Percentiles rank a stretch among this genome's conserved stretches.
Evolutionary conservation across 371 early-diverging fungal species (phyloP).

Genomic region (Coemansia sp.): DNA sequence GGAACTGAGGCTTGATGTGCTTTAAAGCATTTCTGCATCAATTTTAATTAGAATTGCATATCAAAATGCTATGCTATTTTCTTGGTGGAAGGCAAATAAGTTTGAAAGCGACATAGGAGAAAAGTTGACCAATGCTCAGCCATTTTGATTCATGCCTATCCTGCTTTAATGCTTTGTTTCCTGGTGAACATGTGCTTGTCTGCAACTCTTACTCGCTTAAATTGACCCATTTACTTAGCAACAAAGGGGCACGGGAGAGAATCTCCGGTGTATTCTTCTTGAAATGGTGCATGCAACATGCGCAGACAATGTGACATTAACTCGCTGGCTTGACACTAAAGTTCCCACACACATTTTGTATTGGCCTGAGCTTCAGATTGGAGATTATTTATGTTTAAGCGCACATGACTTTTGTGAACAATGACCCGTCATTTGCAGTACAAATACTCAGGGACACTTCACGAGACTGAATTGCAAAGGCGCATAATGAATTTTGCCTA

Average conservation of each 20-base stretch:
- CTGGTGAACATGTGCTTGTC: not conserved
- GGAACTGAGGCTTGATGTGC: no score
- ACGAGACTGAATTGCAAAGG: not conserved
- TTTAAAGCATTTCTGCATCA: no score
- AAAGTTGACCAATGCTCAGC: not conserved
- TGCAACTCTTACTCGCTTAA: conserved; percentile 4
- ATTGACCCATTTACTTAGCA: conserved; percentile 2
- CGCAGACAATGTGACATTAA: not conserved
- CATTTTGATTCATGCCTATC: conserved; percentile 3
- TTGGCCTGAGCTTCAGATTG: conserved; percentile 1
- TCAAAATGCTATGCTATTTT: no score
- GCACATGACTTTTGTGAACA: not conserved
- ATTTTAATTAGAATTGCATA: no score
- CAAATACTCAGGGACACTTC: not conserved
- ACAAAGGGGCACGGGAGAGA: not conserved
- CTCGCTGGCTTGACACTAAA: not conserved
- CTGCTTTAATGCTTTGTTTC: not conserved
- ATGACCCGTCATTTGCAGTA: not conserved
- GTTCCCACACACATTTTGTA: conserved; percentile 1
- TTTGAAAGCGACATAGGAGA: not conserved
- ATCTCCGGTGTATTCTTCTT: not conserved
- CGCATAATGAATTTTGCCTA: not conserved
- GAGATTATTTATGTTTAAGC: not conserved
- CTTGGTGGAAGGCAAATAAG: not conserved
- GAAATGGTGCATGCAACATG: not conserved